Conservation (phyloP, 225 moss, liverwort and hornwort species). For the Bryum argenteum region DNA sequence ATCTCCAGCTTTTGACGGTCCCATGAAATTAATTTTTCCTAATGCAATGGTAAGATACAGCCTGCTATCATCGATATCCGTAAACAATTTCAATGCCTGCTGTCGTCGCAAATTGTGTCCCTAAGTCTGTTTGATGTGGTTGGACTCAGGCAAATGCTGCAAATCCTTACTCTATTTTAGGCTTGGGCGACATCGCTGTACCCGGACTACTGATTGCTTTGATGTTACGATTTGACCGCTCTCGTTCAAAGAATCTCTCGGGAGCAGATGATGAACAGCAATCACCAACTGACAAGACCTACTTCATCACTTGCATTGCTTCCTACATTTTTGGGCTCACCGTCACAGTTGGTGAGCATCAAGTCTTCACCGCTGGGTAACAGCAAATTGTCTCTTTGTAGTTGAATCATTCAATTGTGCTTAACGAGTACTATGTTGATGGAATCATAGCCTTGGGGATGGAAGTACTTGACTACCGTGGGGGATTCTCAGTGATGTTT, state of each 20-base stretch:
- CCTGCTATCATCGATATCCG: background rate
- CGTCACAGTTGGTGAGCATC: conserved; percentile 74
- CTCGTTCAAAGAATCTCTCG: conserved; percentile 48
- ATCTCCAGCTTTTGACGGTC: conserved; percentile 93
- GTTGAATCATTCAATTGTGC: too few relatives aligned
- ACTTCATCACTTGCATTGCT: conserved; percentile 91
- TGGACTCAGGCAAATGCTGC: conserved; percentile 67
- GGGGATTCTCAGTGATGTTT: too few relatives aligned
- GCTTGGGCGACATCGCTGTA: conserved; percentile 93
- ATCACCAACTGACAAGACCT: conserved; percentile 77
- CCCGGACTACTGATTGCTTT: conserved; percentile 97
- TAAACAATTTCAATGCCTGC: too few relatives aligned
- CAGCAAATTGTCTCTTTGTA: too few relatives aligned
- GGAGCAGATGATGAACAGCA: conserved; percentile 32
- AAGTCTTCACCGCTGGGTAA: too few relatives aligned
- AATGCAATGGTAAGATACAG: conserved; percentile 59
- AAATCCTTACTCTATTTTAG: conserved; percentile 92
- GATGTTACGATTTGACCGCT: conserved; percentile 92
- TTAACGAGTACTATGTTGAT: too few relatives aligned
- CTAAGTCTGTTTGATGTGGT: background rate
- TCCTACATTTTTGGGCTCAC: conserved; percentile 95
- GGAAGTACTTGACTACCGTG: too few relatives aligned
- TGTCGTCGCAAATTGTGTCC: too few relatives aligned
- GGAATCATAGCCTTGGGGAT: too few relatives aligned
- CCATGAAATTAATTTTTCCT: conserved; percentile 98